Evolutionary conservation across 176 grass and related monocot species (phyloP).

Genomic region (Guadua angustifolia): DNA sequence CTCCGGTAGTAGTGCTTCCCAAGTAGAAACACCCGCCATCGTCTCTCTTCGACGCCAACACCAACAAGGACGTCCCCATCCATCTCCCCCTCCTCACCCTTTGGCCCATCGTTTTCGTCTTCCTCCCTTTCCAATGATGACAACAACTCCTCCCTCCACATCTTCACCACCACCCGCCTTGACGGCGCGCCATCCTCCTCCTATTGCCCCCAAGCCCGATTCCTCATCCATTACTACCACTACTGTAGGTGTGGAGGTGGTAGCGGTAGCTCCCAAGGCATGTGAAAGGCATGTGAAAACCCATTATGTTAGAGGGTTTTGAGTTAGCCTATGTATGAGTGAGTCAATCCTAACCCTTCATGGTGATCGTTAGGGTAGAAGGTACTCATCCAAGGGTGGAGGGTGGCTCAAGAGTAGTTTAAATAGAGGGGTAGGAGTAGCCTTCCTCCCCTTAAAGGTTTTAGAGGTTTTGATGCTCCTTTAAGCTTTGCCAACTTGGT

Average conservation of each 20-base stretch:
- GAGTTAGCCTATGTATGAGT: no score
- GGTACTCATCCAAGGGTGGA: no score
- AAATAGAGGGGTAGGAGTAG: no score
- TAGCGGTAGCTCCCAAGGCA: conserved; percentile 42
- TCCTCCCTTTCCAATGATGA: conserved; percentile 66
- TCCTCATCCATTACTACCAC: conserved; percentile 47
- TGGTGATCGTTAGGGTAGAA: no score
- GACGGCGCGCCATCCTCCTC: conserved; percentile 54
- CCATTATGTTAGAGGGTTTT: no score
- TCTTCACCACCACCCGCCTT: conserved; percentile 55
- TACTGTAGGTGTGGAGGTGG: background rate
- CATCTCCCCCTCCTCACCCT: conserved; percentile 50
- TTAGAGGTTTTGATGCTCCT: no score
- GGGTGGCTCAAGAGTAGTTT: no score
- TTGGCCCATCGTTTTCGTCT: conserved; percentile 49
- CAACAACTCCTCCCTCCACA: conserved; percentile 56
- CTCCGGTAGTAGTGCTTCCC: conserved; percentile 69
- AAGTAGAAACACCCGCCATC: conserved; percentile 86
- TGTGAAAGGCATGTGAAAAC: no score
- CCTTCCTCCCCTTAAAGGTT: no score
- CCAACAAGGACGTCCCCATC: conserved; percentile 72
- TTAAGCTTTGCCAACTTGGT: no score
- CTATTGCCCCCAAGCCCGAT: conserved; percentile 55
- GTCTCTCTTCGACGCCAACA: conserved; percentile 70
- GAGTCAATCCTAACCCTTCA: no score